Base-by-base conservation (phyloP, 2,329 filamentous ascomycete species). In the Elsinoe ampelina region DNA sequence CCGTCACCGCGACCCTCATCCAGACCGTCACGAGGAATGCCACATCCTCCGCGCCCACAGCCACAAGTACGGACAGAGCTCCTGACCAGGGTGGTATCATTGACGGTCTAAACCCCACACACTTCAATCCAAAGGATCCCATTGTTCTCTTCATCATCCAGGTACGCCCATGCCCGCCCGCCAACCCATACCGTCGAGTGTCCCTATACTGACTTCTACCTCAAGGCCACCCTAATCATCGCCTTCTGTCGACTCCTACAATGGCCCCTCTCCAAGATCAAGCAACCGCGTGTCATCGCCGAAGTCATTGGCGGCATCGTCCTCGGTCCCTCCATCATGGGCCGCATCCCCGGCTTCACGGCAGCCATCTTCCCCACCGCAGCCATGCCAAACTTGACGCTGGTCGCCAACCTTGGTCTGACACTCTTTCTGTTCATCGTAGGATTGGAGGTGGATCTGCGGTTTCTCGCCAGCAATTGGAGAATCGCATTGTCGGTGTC, bases 371-470 rank as follows among this genome's bases (percentile, higher is more conserved):
- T 95, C 66, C 89, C 90, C 0, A 66, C 75, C 0, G 80, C 74
- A 0, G 90, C 88, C 1, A 87, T 95, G 70, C 84, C 88, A 2
- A 83, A 85, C 54, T 75, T 95, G 51, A 84, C 75, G 63, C 79
- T 91, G 55, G 87, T 89, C 43, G 89, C 90, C 43, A 95, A 93
- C 63, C 72, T 95, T 2, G 90, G 90, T 5, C 75, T 95, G 54
- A 80, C 95, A 12, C 77, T 95, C 6, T 95, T 93, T 68, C 75
- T 95, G 35, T 95, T 95, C 71, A 77, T 95, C 58, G 89, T 95
- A 20, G 90, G 89, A 1, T 77, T 95, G 2, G 90, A 95, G 73
- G 89, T 91, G 43, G 89, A 95, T 66, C 75, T 95, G 41, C 80
- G 86, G 39, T 83, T 89, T 64, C 80, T 95, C 59, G 71, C 84